Base-by-base conservation (phyloP, 257 asterid species). In the Scutellaria galericulata region DNA sequence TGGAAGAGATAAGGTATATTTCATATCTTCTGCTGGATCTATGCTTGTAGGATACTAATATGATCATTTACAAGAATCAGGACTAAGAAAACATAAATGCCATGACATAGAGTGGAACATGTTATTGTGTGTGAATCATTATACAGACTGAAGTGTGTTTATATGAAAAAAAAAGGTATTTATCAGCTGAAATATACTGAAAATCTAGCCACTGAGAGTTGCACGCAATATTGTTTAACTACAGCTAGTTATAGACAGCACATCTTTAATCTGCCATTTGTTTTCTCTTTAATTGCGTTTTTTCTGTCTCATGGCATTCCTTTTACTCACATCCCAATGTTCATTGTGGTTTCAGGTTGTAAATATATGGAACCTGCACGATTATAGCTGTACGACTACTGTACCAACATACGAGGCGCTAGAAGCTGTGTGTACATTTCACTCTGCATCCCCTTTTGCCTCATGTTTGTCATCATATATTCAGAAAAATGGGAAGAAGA, bases 371-470 rank as follows among this genome's bases (percentile, higher is more conserved):
- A 84, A 83, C 84, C 86, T 95, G 73, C 90, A 76, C 48, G 90
- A 95, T 85, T 87, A 87, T 71, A 80, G 90, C 79, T 90, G 96
- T 82, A 75, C 77, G 75, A 69, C 66, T 52, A 88, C 96, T 57
- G 83, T 92, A 65, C 97, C 96, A n/a, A 85, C 91, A n/a, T 89
- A 86, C 57, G 99, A 95, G 86, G 90, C 99, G 9, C 57, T 95
- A 20, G 99, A 95, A 84, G 86, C 96, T 15, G 86, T 95, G 44
- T 95, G 99, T 52, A 46, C 83, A 41, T 71, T 92, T 57, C 67
- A 77, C 55, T 75, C 95, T 7, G 72, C 84, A 66, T 90, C 95
- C 72, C 87, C 89, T 15, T 91, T 91, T 40, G 75, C 86, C 64
- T 66, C 80, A 47, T 83, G 66, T 68, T 74, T 90, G 74, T 79